These are phyloP conservation scores for Coemansia sp. DNA, from an alignment of 192 early-diverging fungal genomes.

Conservation along the genomic window DNA sequence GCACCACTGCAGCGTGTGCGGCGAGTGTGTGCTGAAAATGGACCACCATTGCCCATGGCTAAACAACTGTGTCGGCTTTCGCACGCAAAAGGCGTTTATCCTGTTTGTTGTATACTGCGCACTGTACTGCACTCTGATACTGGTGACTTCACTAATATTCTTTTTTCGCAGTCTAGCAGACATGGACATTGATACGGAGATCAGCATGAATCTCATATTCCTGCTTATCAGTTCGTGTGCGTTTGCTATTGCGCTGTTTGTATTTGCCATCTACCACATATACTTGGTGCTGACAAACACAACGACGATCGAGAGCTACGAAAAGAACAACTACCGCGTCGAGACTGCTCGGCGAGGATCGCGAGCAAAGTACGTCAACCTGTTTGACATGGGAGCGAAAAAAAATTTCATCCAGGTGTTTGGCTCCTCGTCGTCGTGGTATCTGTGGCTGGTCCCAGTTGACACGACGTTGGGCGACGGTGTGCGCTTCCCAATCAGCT, in stretches of 20 bases:
- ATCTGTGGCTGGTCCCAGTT: constrained; percentile 57
- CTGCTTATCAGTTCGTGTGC: constrained; percentile 25
- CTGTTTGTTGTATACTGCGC: constrained; percentile 55
- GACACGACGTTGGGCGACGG: constrained; percentile 56
- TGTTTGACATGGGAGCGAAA: constrained; percentile 45
- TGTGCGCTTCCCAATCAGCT: constrained; percentile 52
- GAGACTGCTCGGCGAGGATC: background rate
- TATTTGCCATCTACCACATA: constrained; percentile 38
- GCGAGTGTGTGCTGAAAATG: constrained; percentile 70
- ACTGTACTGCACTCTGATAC: constrained; percentile 20
- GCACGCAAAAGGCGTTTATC: constrained; percentile 72
- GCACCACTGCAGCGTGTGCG: constrained; percentile 77
- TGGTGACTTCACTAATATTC: constrained; percentile 15
- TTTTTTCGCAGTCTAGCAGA: constrained; percentile 12
- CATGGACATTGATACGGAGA: background rate
- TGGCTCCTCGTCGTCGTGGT: constrained; percentile 49
- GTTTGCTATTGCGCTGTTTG: constrained; percentile 23
- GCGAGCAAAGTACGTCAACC: constrained; percentile 22
- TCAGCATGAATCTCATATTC: constrained; percentile 17
- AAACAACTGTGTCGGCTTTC: constrained; percentile 75
- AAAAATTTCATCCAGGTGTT: constrained; percentile 60
- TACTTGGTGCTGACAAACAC: constrained; percentile 39
- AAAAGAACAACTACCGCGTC: constrained; percentile 22
- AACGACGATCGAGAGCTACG: constrained; percentile 51
- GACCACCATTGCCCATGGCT: constrained; percentile 85